Conservation (phyloP, 2,329 filamentous ascomycete species). For the Ceratocystis albifundus region DNA sequence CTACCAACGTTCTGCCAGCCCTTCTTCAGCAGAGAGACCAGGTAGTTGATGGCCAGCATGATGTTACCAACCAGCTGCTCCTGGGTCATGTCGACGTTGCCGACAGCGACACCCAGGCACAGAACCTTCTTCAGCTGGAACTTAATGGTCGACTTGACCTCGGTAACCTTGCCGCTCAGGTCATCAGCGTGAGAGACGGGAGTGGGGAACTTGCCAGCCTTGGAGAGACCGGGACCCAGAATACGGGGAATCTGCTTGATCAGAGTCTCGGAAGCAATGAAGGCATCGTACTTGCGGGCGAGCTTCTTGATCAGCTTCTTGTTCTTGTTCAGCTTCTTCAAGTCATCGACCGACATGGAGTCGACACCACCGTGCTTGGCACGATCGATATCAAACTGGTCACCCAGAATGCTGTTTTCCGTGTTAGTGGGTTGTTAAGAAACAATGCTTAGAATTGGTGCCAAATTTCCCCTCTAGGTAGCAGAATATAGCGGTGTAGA, state of each 20-base stretch:
- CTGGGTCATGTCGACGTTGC: slow-evolving; percentile 93
- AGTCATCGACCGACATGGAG: slow-evolving; percentile 94
- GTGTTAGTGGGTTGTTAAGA: background rate
- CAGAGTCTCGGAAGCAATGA: slow-evolving; percentile 89
- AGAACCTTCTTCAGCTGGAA: slow-evolving; percentile 99
- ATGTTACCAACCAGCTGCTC: slow-evolving; percentile 97
- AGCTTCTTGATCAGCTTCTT: slow-evolving; percentile 99
- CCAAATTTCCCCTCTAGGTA: background rate
- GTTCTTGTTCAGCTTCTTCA: slow-evolving; percentile 99
- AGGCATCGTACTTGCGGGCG: slow-evolving; percentile 99
- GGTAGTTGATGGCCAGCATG: slow-evolving; percentile 99
- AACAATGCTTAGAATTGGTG: background rate
- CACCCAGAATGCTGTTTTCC: slow-evolving; percentile 44
- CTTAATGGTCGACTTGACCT: slow-evolving; percentile 99
- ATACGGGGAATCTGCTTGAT: slow-evolving; percentile 99
- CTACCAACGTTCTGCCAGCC: slow-evolving; percentile 99
- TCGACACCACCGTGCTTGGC: slow-evolving; percentile 98
- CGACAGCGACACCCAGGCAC: slow-evolving; percentile 98
- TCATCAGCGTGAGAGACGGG: slow-evolving; percentile 96
- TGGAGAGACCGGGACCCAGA: slow-evolving; percentile 94
- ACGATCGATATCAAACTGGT: slow-evolving; percentile 96
- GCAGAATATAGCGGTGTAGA: background rate
- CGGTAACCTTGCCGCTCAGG: slow-evolving; percentile 86
- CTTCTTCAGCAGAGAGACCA: slow-evolving; percentile 99
- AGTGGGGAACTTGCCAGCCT: slow-evolving; percentile 99